Evolutionary conservation across 169 alveolate species (phyloP).

Genomic region (Eimeria maxima): DNA sequence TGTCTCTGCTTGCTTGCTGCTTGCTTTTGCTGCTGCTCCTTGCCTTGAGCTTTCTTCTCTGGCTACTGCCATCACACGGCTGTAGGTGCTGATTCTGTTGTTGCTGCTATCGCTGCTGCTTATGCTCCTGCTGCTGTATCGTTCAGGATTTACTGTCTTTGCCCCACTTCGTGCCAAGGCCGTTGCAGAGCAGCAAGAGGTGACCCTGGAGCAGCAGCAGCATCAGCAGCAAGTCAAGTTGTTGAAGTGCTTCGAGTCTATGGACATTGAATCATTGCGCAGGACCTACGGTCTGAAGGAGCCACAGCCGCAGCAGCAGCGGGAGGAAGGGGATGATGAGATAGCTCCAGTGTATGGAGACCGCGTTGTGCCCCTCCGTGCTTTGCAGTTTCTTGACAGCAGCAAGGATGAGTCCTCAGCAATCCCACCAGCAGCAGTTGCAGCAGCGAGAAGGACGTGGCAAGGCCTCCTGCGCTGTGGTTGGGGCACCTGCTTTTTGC

Average conservation of each 20-base stretch:
- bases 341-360: neutral
- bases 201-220: neutral
- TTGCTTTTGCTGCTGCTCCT: neutral
- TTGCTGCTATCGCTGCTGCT: neutral
- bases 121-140: neutral
- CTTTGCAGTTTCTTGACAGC: neutral
- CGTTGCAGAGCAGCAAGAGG: neutral
- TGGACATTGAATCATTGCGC: neutral
- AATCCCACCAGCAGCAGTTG: neutral
- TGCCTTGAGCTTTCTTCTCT: neutral
- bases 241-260: slow-evolving; percentile 16
- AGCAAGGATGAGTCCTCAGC: neutral
- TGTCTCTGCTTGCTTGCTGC: neutral
- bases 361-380: slow-evolving; percentile 1
- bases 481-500: slow-evolving; percentile 35
- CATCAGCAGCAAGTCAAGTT: slow-evolving; percentile 10
- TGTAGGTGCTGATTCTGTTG: neutral
- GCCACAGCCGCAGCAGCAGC: neutral
- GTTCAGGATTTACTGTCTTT: neutral
- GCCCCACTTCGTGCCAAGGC: neutral
- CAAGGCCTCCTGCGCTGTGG: slow-evolving; percentile 11
- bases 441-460: neutral
- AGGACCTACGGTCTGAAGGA: neutral
- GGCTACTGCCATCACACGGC: neutral
- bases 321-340: neutral